These are phyloP conservation scores for Knoxdaviesia proteae DNA, from an alignment of 2,329 filamentous ascomycete species.

Conservation along the genomic window DNA sequence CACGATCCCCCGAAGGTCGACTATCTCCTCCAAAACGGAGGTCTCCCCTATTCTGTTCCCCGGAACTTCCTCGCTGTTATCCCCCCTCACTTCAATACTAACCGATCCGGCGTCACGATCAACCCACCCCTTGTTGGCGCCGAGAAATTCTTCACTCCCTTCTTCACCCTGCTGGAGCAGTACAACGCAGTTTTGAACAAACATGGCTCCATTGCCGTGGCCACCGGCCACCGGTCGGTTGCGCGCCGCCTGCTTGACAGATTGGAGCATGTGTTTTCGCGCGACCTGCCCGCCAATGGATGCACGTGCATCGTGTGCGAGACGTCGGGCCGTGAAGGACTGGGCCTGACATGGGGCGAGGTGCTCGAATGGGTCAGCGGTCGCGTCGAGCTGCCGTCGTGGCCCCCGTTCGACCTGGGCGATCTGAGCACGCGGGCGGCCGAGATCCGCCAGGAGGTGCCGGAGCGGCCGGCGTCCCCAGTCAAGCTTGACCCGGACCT, in stretches of 20 bases:
- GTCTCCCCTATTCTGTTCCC: constrained; percentile 49
- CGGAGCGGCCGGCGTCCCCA: constrained; percentile 35
- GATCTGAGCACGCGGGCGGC: constrained; percentile 39
- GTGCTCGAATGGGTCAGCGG: constrained; percentile 85
- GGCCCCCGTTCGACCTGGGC: constrained; percentile 70
- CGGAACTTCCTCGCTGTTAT: constrained; percentile 50
- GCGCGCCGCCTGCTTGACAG: constrained; percentile 75
- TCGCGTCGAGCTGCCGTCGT: constrained; percentile 62
- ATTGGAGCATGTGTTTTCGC: constrained; percentile 80
- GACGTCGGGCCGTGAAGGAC: constrained; percentile 34
- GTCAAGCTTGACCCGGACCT: constrained; percentile 80
- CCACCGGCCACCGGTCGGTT: constrained; percentile 88
- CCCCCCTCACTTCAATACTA: constrained; percentile 13
- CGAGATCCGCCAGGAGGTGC: constrained; percentile 37
- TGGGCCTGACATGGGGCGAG: constrained; percentile 82
- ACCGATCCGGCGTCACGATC: constrained; percentile 29
- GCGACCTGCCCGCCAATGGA: constrained; percentile 72
- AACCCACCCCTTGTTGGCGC: constrained; percentile 44
- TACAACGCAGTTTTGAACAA: constrained; percentile 65
- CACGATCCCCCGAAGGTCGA: constrained; percentile 67
- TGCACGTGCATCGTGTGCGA: constrained; percentile 76
- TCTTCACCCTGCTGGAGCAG: constrained; percentile 66
- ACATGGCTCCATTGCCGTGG: constrained; percentile 79
- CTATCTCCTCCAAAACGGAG: constrained; percentile 78
- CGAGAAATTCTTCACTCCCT: constrained; percentile 59